phyloP scores from a whole-genome alignment of 1,284 basidiomycete genomes.

The Cyathus pygmaeus region DNA sequence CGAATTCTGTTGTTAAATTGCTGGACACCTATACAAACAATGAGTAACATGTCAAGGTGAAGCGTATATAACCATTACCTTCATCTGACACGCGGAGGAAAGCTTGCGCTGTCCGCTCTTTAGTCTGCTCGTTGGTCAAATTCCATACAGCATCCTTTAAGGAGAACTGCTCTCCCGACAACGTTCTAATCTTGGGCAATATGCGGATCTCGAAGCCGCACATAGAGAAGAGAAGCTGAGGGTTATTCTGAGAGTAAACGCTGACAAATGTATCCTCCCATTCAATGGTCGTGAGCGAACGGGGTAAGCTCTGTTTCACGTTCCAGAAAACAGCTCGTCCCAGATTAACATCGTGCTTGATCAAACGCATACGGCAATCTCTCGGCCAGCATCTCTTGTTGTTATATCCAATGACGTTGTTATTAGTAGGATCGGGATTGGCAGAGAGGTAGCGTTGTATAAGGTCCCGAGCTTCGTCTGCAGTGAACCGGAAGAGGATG shows the following conservation, averaged over 20 bases:
- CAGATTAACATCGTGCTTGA: conserved; percentile 99
- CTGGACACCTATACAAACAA: conserved; percentile 86
- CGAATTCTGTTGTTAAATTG: conserved; percentile 97
- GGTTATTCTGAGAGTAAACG: conserved; percentile 98
- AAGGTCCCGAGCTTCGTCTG: conserved; percentile 96
- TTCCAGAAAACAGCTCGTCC: conserved; percentile 99
- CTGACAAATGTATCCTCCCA: conserved; percentile 98
- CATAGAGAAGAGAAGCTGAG: conserved; percentile 98
- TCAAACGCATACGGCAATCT: conserved; percentile 98
- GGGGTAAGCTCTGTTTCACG: conserved; percentile 95
- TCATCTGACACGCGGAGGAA: conserved; percentile 98
- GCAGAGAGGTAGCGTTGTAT: conserved; percentile 98
- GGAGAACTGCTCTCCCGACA: conserved; percentile 96
- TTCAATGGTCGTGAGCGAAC: conserved; percentile 97
- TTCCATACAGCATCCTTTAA: conserved; percentile 98
- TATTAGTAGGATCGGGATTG: conserved; percentile 98
- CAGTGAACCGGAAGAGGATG: conserved; percentile 97
- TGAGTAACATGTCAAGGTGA: too few species aligned
- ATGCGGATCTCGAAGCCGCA: conserved; percentile 98
- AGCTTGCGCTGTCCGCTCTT: conserved; percentile 97
- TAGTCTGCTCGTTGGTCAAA: conserved; percentile 93
- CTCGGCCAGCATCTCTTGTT: conserved; percentile 99
- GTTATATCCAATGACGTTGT: conserved; percentile 99
- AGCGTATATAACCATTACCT: conserved; percentile 53
- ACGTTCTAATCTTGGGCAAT: conserved; percentile 93